Conservation (phyloP, 768 basidiomycete genomes). For the Royoungia palumana region DNA sequence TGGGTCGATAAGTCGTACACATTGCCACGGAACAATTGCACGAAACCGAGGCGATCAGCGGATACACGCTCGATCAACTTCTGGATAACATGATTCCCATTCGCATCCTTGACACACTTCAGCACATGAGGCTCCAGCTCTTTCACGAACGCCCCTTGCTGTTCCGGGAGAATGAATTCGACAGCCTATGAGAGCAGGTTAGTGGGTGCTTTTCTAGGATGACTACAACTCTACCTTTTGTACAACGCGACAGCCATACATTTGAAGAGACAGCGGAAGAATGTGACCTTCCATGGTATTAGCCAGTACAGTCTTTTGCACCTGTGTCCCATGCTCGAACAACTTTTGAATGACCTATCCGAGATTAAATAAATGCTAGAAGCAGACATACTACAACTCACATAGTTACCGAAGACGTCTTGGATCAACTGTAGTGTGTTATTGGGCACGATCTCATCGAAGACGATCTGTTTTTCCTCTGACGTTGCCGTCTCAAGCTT, state of each 20-base stretch:
- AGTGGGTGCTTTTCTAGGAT: not conserved
- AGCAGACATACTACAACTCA: conserved; percentile 35
- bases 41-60: conserved; percentile 71
- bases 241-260: conserved; percentile 96
- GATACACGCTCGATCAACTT: conserved; percentile 81
- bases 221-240: conserved; percentile 64
- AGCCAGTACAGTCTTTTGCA: conserved; percentile 69
- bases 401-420: conserved; percentile 97
- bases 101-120: conserved; percentile 83
- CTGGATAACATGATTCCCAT: conserved; percentile 95
- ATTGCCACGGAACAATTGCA: conserved; percentile 70
- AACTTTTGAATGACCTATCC: conserved; percentile 87
- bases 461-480: conserved; percentile 77
- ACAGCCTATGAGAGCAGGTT: conserved; percentile 56
- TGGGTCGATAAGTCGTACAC: conserved; percentile 83
- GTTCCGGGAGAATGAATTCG: conserved; percentile 74
- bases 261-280: conserved; percentile 74
- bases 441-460: conserved; percentile 82
- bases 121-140: conserved; percentile 81
- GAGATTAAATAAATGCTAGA: conserved; percentile 6
- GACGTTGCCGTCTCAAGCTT: conserved; percentile 72
- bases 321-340: conserved; percentile 79
- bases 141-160: conserved; percentile 70
- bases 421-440: conserved; percentile 75
- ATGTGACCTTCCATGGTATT: conserved; percentile 76